Conservation (phyloP, 306 rosid genomes). For the Inga leiocalycina region DNA sequence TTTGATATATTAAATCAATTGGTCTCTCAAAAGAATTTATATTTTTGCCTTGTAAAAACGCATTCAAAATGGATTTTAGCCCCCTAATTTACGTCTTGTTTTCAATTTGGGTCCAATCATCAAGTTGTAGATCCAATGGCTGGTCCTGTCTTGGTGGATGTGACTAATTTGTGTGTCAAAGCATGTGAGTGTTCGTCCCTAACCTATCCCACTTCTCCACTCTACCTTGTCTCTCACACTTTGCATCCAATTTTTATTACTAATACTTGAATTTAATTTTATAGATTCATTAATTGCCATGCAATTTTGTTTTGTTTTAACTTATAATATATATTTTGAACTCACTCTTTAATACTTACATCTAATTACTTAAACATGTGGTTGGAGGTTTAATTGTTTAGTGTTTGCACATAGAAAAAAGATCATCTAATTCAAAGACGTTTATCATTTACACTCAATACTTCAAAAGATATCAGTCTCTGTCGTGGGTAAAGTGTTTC, state of each 20-base stretch:
- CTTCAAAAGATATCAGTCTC: no score
- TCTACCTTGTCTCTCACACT: background rate
- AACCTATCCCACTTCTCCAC: background rate
- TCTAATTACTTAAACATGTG: no score
- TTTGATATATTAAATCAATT: background rate
- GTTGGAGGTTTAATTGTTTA: no score
- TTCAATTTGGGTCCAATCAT: background rate
- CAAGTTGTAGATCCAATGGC: background rate
- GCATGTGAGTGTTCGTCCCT: background rate
- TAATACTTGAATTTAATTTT: background rate
- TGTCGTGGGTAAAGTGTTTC: no score
- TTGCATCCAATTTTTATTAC: background rate
- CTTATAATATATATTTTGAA: background rate
- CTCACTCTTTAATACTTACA: background rate
- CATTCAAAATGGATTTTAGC: background rate
- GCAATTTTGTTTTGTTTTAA: background rate
- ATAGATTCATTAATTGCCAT: background rate
- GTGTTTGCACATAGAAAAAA: no score
- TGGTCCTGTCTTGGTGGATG: background rate
- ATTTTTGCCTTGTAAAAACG: background rate
- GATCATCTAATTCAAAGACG: no score
- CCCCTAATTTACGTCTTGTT: background rate
- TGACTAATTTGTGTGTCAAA: background rate
- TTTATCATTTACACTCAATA: no score
- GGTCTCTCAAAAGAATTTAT: background rate